phyloP scores from a whole-genome alignment of 2,329 filamentous ascomycete genomes.

The Aureobasidium sp. region DNA sequence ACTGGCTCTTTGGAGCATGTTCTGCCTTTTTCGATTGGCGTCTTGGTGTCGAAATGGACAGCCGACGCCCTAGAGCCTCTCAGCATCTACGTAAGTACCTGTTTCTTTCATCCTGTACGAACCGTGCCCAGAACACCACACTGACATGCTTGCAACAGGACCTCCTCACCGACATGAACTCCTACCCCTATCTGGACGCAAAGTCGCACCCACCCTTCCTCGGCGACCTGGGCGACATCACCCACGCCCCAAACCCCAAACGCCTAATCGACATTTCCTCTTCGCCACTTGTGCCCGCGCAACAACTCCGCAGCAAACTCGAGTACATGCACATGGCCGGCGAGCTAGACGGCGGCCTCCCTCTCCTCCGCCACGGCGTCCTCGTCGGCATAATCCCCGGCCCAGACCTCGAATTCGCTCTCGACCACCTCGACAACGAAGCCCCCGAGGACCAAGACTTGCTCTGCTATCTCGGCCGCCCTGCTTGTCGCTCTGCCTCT shows the following conservation, averaged over 20 bases:
- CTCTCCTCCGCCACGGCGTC: constrained; percentile 70
- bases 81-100: constrained; percentile 63
- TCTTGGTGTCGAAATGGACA: constrained; percentile 96
- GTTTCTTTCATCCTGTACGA: too few relatives aligned
- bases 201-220: constrained; percentile 91
- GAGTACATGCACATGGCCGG: constrained; percentile 75
- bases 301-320: constrained; percentile 70
- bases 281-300: constrained; percentile 72
- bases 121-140: too few relatives aligned
- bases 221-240: constrained; percentile 78
- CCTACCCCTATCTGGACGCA: constrained; percentile 95
- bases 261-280: constrained; percentile 82
- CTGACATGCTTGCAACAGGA: constrained; percentile 41
- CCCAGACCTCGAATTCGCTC: constrained; percentile 85
- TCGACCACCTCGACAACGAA: constrained; percentile 60
- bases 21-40: constrained; percentile 83
- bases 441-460: constrained; percentile 52
- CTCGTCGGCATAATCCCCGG: constrained; percentile 89
- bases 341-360: constrained; percentile 85
- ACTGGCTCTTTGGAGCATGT: constrained; percentile 95
- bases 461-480: constrained; percentile 71
- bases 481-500: constrained; percentile 46
- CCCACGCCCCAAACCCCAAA: constrained; percentile 65
- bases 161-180: constrained; percentile 91
- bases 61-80: constrained; percentile 90